Evolutionary conservation across 2,329 filamentous ascomycete species (phyloP), one percentile per base, ranked within the genome.

Genomic region (Cercospora berteroae): DNA sequence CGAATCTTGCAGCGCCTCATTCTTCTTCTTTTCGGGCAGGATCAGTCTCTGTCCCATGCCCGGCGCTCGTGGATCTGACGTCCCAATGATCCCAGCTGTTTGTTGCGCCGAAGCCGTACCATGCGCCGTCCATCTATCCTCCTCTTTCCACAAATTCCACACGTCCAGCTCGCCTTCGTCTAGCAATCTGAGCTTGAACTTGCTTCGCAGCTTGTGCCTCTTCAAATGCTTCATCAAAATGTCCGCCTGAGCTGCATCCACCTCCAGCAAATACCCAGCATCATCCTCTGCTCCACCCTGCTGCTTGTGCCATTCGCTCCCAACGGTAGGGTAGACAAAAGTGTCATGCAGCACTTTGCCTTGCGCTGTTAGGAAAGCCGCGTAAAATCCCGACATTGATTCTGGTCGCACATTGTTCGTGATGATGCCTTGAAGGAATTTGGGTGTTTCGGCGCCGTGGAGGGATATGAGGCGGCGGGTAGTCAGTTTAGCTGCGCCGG

Each of bases 341-440:
- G 93, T 90, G 80, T 99, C 95, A 81, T 94, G 87, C 52, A 97
- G 82, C 9, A 99, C 86, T 66, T 94, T 87, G 50, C 95, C 95
- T 36, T 80, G 79, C 7, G 94, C 92, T 72, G 91, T 96, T 50
- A 99, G 84, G 75, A 99, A 97, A 0, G 89, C 92, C 6, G 90
- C 85, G 80, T 96, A 98, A 78, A 90, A 89, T 4, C 88, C 89
- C 0, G 81, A 80, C 3, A 72, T 74, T 25, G 79, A 79, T 2
- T 80, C 69, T 0, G 85, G 80, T 62, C 87, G 79, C 70, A 93
- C 86, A 70, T 89, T 90, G 70, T 90, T 87, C 0, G 94, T 97
- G 70, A 95, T 87, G 65, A 96, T 87, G 63, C 94, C 94, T 78
- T 98, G 93, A 2, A 99, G 86, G 79, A 94, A 98, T 72, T 90